phyloP scores from a whole-genome alignment of 2,329 filamentous ascomycete species.

The Botrytis sinoallii region DNA sequence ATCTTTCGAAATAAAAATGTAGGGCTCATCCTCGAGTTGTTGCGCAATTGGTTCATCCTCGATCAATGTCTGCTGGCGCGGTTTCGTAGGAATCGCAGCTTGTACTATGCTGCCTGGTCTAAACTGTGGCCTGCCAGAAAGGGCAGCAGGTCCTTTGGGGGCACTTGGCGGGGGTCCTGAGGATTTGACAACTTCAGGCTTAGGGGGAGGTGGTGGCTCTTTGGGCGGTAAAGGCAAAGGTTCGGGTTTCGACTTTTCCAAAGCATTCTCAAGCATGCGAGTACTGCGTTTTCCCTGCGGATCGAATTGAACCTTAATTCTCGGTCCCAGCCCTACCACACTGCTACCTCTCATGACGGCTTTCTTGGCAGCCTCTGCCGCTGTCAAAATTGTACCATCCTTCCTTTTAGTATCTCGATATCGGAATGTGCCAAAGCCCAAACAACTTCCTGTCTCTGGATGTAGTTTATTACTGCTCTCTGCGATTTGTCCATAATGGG shows the following conservation, averaged over 20 bases:
- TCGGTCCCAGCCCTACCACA: conserved; percentile 71
- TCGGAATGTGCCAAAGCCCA: conserved; percentile 88
- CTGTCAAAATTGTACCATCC: conserved; percentile 53
- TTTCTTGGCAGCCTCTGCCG: conserved; percentile 75
- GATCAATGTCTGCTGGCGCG: conserved; percentile 52
- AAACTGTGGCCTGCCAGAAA: conserved; percentile 32
- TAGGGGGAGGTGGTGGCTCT: conserved; percentile 37
- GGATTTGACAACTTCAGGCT: conserved; percentile 43
- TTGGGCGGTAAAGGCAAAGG: conserved; percentile 36
- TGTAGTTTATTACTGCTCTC: conserved; percentile 93
- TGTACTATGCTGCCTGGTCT: conserved; percentile 28
- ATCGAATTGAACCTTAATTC: conserved; percentile 76
- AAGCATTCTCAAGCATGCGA: conserved; percentile 69
- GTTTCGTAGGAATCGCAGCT: conserved; percentile 42
- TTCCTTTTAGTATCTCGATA: conserved; percentile 68
- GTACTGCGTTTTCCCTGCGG: conserved; percentile 81
- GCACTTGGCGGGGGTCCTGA: conserved; percentile 75
- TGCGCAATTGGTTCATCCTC: conserved; percentile 60
- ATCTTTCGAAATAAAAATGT: conserved; percentile 83
- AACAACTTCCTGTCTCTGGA: conserved; percentile 87
- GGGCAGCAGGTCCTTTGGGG: conserved; percentile 68
- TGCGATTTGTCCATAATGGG: conserved; percentile 80
- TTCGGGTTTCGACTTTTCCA: conserved; percentile 59
- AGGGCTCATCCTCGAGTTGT: conserved; percentile 75
- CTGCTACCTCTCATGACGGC: conserved; percentile 76